Percentiles rank a stretch among this genome's conserved stretches.
These are phyloP conservation scores for Perilla frutescens DNA, from an alignment of 257 asterid species.

Conservation along the genomic window DNA sequence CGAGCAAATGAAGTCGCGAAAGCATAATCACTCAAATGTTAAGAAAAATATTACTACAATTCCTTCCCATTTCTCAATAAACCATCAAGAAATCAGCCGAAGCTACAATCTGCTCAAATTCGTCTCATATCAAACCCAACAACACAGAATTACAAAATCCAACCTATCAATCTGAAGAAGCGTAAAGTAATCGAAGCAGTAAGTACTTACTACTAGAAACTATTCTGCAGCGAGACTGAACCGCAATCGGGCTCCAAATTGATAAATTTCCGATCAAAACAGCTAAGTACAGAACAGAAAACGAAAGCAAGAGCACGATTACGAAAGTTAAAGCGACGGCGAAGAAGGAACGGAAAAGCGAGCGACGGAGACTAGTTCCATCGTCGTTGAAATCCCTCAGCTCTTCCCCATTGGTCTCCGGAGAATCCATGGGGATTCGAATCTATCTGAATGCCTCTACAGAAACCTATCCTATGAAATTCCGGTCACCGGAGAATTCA, in stretches of 20 bases:
- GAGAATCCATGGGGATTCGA: conserved; percentile 56
- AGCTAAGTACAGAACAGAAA: conserved; percentile 62
- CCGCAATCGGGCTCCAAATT: conserved; percentile 82
- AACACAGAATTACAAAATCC: not conserved
- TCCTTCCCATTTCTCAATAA: conserved; percentile 13
- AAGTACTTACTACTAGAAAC: conserved; percentile 78
- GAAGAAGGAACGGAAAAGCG: conserved; percentile 51
- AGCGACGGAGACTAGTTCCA: conserved; percentile 37
- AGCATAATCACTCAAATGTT: conserved; percentile 1
- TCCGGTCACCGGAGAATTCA: conserved; percentile 63
- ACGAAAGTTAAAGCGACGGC: conserved; percentile 46
- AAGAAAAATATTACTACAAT: conserved; percentile 9
- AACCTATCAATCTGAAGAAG: not conserved
- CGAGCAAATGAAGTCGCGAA: not conserved
- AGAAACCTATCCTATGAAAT: conserved; percentile 8
- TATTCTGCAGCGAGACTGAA: conserved; percentile 82
- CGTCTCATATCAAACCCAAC: not conserved
- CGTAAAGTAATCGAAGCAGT: not conserved
- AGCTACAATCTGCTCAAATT: conserved; percentile 30
- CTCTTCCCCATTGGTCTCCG: conserved; percentile 50
- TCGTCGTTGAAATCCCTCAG: conserved; percentile 38
- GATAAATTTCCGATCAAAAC: conserved; percentile 66
- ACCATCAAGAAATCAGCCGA: conserved; percentile 18
- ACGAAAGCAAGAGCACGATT: conserved; percentile 49
- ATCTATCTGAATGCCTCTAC: not conserved